phyloP scores from a whole-genome alignment of 768 basidiomycete genomes.

The Kondoa malvinella region DNA sequence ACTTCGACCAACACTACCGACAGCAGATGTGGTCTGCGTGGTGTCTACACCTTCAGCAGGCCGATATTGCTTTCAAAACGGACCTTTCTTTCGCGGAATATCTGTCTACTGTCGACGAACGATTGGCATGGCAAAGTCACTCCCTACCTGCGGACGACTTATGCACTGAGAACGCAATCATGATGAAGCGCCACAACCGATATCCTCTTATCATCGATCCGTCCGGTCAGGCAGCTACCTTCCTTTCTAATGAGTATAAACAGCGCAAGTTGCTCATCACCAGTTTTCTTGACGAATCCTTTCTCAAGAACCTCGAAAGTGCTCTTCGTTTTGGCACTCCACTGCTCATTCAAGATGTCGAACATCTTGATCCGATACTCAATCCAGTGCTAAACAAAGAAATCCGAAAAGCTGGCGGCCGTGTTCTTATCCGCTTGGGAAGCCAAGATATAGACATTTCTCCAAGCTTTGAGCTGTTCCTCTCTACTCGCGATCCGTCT shows the following conservation, averaged over 20 bases:
- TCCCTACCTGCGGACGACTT: conserved; percentile 88
- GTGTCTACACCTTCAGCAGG: conserved; percentile 71
- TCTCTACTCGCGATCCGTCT: conserved; percentile 89
- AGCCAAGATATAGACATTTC: conserved; percentile 99
- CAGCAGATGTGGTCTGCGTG: conserved; percentile 95
- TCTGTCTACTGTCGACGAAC: conserved; percentile 89
- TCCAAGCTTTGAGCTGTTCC: conserved; percentile 98
- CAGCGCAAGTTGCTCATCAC: conserved; percentile 95
- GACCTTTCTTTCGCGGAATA: conserved; percentile 90
- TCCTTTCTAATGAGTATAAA: conserved; percentile 83
- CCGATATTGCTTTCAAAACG: conserved; percentile 75
- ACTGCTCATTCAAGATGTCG: conserved; percentile 91
- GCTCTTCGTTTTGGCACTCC: conserved; percentile 98
- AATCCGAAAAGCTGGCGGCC: conserved; percentile 85
- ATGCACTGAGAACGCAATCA: conserved; percentile 97
- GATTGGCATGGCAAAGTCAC: conserved; percentile 86
- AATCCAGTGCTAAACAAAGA: conserved; percentile 96
- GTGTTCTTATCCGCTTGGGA: conserved; percentile 87
- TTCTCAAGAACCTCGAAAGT: conserved; percentile 94
- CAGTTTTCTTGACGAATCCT: conserved; percentile 94
- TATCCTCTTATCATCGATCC: conserved; percentile 97
- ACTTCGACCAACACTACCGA: conserved; percentile 96
- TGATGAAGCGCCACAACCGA: conserved; percentile 93
- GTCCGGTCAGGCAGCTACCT: conserved; percentile 87
- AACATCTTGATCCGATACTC: conserved; percentile 89